These are phyloP conservation scores for Capsicum pubescens DNA, from an alignment of 257 asterid genomes.

Conservation along the genomic window DNA sequence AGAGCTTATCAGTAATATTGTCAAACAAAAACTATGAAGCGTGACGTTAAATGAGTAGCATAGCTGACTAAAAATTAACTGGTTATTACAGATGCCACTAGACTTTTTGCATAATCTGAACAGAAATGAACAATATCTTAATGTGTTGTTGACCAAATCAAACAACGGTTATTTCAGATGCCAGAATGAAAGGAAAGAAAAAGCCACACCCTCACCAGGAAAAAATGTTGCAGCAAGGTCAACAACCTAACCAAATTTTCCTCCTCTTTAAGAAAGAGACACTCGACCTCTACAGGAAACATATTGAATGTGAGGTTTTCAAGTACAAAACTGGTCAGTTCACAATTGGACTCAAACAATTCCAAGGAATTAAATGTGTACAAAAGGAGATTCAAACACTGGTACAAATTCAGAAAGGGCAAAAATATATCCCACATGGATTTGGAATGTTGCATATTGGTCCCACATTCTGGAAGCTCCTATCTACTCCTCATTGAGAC, in stretches of 20 bases:
- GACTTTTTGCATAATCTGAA: background rate
- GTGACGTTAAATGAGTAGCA: constrained; percentile 11
- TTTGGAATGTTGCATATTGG: background rate
- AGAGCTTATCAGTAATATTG: constrained; percentile 35
- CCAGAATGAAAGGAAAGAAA: constrained; percentile 8
- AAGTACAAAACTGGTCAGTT: background rate
- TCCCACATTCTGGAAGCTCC: constrained; percentile 16
- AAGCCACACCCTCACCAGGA: background rate
- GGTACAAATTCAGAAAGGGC: background rate
- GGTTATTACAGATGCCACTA: background rate
- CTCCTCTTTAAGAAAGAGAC: constrained; percentile 14
- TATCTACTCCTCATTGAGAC: constrained; percentile 22
- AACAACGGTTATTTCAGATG: background rate
- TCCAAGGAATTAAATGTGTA: background rate
- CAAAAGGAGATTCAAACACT: constrained; percentile 8
- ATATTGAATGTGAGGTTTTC: background rate
- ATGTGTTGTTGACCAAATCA: background rate
- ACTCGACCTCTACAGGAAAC: background rate
- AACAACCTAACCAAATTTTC: constrained; percentile 13
- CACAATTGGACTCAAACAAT: background rate
- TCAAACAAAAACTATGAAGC: background rate
- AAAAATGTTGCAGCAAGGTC: constrained; percentile 4
- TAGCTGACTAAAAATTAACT: background rate
- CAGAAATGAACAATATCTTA: background rate
- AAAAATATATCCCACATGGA: background rate